Percentiles rank a stretch among this genome's conserved stretches.
phyloP scores from a whole-genome alignment of 1,284 basidiomycete genomes.

The Papiliotrema flavescens region DNA sequence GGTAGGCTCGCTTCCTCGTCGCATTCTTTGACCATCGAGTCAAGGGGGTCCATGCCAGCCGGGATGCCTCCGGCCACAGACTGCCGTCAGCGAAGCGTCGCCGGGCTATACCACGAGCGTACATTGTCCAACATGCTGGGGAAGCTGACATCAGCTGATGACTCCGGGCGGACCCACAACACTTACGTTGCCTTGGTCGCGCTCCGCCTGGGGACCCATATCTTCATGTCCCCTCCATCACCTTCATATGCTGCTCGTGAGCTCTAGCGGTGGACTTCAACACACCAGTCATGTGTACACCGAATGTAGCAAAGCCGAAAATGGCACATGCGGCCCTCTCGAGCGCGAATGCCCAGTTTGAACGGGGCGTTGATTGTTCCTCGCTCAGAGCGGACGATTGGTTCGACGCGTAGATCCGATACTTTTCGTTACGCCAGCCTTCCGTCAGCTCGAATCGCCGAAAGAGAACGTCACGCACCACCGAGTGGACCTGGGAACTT shows the following conservation, averaged over 20 bases:
- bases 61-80: constrained; percentile 56
- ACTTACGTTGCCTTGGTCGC: constrained; percentile 80
- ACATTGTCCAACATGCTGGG: constrained; percentile 54
- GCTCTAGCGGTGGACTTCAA: neutral
- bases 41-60: constrained; percentile 67
- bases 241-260: constrained; percentile 39
- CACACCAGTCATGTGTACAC: constrained; percentile 47
- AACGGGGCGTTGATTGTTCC: constrained; percentile 10
- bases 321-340: constrained; percentile 76
- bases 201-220: constrained; percentile 87
- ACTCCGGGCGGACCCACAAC: too few species aligned
- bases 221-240: constrained; percentile 50
- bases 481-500: constrained; percentile 45
- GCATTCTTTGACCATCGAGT: constrained; percentile 84
- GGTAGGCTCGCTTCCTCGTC: constrained; percentile 84
- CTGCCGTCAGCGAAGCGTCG: constrained; percentile 14
- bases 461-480: constrained; percentile 29
- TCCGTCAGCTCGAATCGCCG: neutral
- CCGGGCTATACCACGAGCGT: constrained; percentile 27
- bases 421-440: constrained; percentile 80
- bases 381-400: constrained; percentile 52
- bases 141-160: constrained; percentile 56
- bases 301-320: constrained; percentile 85
- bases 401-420: constrained; percentile 72
- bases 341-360: constrained; percentile 76